Base-by-base conservation (phyloP, 1,139 yeast species). In the Blastobotrys buckinghamii region DNA sequence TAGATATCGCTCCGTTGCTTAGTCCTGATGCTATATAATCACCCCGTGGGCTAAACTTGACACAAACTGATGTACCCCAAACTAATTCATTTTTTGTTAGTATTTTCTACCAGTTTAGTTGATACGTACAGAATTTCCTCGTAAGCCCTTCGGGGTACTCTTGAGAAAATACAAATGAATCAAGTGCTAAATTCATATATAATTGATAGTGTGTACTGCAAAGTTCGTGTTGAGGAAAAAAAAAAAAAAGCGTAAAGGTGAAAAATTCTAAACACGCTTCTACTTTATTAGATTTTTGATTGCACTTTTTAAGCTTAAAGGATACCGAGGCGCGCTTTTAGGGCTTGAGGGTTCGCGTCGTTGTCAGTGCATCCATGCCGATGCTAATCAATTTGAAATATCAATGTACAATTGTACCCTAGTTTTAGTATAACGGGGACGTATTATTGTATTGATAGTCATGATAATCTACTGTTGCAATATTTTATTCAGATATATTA, bases 111-210 rank as follows among this genome's bases (percentile, higher is more conserved):
- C 15, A n/a, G 1, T 30, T 26, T 6, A 20, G 19, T 17, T 19
- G 10, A 12, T 29, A 47, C 40, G 22, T 40, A 45, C 42, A 36
- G 6, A 49, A 34, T n/a, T 42, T 46, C 12, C 49, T 38, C 1
- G 85, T 77, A 24, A 88, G 75, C 1, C 84, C 76, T 56, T 90
- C 96, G 0, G 98, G 98, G 60, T 80, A 90, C 63, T 90, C 98
- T 61, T 88, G 90, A 13, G 95, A 84, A 35, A 90, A 89, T 6
- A 95, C 82, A 65, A 89, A 88, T 2, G 97, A 97, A 66, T 90
- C 97, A 57, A 87, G 80, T n/a, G 95, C 76, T 45, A 88, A 74
- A 66, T 90, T 90, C 95, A 86, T 84, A n/a, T n/a, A n/a, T n/a
- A n/a, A n/a, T n/a, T n/a, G n/a, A n/a, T n/a, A n/a, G n/a, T 12